Conservation (phyloP, 164 flowering plant genomes). For the Malania oleifera region DNA sequence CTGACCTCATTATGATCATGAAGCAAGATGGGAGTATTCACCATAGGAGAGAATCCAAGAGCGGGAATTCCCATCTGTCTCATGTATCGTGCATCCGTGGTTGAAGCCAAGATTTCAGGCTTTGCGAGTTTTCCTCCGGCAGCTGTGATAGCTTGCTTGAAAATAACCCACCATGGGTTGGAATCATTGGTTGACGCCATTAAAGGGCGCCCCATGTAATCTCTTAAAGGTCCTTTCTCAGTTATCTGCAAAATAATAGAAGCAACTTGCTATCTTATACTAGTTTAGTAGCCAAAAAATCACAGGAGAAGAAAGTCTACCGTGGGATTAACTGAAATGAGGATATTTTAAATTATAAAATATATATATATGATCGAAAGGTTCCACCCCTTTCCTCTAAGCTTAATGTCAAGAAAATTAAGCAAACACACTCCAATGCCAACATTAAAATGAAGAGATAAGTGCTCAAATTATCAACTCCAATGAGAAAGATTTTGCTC, state of each 20-base stretch:
- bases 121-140: slow-evolving; percentile 81
- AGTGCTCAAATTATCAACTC: no score
- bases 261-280: neutral
- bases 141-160: slow-evolving; percentile 56
- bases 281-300: neutral
- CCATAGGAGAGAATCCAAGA: slow-evolving; percentile 94
- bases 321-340: no score
- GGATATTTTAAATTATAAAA: no score
- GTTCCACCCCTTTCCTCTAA: no score
- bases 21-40: slow-evolving; percentile 79
- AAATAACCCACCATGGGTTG: slow-evolving; percentile 93
- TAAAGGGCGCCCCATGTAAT: slow-evolving; percentile 60
- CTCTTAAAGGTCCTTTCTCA: slow-evolving; percentile 67
- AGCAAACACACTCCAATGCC: no score
- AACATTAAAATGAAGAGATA: no score
- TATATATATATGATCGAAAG: no score
- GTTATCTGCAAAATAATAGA: slow-evolving; percentile 37
- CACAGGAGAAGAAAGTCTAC: neutral
- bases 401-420: no score
- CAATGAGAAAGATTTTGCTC: no score
- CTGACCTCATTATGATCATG: slow-evolving; percentile 94
- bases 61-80: slow-evolving; percentile 79
- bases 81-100: slow-evolving; percentile 84
- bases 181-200: slow-evolving; percentile 70
- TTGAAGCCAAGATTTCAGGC: slow-evolving; percentile 90